phyloP scores from a whole-genome alignment of 176 grass and related monocot species.

The Bothriochloa decipiens region DNA sequence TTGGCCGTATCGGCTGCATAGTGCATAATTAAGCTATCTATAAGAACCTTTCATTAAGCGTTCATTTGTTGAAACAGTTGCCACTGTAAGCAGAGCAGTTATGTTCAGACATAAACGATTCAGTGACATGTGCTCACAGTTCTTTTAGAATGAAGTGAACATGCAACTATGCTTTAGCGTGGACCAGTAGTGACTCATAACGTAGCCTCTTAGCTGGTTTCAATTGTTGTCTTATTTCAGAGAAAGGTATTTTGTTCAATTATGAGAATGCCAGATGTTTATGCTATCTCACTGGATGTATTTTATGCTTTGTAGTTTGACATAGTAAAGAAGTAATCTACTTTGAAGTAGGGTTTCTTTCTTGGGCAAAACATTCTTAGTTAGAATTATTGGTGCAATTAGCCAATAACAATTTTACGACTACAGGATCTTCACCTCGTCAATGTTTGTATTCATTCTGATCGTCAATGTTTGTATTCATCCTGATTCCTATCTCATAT shows the following conservation, averaged over 20 bases:
- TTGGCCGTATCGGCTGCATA: neutral
- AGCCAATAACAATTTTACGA: neutral
- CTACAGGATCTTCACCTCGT: neutral
- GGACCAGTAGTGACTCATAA: no score
- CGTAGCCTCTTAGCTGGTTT: constrained; percentile 4
- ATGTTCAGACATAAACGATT: neutral
- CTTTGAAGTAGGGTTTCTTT: neutral
- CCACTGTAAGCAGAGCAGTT: constrained; percentile 1
- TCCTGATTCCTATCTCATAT: constrained; percentile 8
- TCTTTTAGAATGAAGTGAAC: neutral
- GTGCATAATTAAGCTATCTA: neutral
- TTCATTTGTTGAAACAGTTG: constrained; percentile 14
- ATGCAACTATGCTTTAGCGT: neutral
- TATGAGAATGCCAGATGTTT: neutral
- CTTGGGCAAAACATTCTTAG: neutral
- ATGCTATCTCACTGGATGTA: neutral
- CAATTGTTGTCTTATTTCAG: neutral
- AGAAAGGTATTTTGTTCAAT: constrained; percentile 18
- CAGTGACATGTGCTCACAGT: neutral
- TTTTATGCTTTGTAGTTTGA: neutral
- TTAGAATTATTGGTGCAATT: constrained; percentile 6
- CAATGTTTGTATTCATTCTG: neutral
- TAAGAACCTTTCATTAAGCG: neutral
- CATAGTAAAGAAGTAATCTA: constrained; percentile 2
- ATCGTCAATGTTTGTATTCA: neutral